Evolutionary conservation across 106 monocot species (phyloP).

Genomic region (Iris macrosiphon): DNA sequence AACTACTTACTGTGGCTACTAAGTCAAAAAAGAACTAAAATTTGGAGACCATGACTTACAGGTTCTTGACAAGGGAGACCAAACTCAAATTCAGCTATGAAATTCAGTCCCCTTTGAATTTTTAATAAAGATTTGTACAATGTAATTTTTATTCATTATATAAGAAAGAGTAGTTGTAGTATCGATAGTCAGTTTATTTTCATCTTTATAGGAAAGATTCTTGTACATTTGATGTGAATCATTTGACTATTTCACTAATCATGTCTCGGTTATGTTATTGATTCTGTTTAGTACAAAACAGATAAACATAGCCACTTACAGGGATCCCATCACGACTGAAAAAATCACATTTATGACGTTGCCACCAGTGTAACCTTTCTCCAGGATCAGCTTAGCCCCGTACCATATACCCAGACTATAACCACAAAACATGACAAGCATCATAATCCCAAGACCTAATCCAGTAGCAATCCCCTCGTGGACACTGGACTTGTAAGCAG

Average conservation of each 20-base stretch:
- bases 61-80: too few species aligned
- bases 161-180: too few species aligned
- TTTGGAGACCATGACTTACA: too few species aligned
- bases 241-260: background rate
- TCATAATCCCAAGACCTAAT: slow-evolving; percentile 37
- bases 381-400: slow-evolving; percentile 45
- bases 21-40: too few species aligned
- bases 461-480: slow-evolving; percentile 59
- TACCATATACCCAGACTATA: slow-evolving; percentile 67
- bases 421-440: slow-evolving; percentile 30
- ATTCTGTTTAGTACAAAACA: background rate
- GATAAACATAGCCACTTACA: slow-evolving; percentile 34
- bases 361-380: slow-evolving; percentile 46
- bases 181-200: too few species aligned
- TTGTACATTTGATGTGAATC: background rate
- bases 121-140: too few species aligned
- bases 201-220: too few species aligned
- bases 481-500: slow-evolving; percentile 35
- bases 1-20: too few species aligned
- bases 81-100: too few species aligned
- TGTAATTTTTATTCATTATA: too few species aligned
- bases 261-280: too few species aligned
- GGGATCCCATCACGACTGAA: slow-evolving; percentile 44
- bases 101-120: too few species aligned
- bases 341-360: slow-evolving; percentile 59